These are phyloP conservation scores for Haematococcus sp. DNA, from an alignment of 139 green algal genomes.

Conservation along the genomic window DNA sequence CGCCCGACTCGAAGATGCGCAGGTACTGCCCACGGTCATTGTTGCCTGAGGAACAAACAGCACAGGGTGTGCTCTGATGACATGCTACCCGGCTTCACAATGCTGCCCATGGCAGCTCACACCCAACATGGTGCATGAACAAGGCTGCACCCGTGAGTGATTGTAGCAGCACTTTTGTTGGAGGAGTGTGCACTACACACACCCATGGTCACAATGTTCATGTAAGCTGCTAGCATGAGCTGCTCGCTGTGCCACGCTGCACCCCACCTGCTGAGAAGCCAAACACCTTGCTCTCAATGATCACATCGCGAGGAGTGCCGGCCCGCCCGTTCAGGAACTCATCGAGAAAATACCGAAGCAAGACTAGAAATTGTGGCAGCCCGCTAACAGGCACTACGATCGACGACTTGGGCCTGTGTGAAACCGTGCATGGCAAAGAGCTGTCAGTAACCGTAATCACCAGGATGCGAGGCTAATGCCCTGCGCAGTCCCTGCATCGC, in stretches of 20 bases:
- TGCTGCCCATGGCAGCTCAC: neutral
- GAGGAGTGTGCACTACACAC: no score
- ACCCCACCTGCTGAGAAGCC: slow-evolving; percentile 29
- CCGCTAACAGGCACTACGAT: neutral
- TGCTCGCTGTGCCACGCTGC: no score
- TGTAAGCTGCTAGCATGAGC: no score
- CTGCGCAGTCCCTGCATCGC: no score
- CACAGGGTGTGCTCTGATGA: no score
- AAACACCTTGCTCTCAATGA: slow-evolving; percentile 42
- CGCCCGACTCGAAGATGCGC: slow-evolving; percentile 34
- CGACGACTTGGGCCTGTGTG: neutral
- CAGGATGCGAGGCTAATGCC: neutral
- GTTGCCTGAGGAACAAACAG: neutral
- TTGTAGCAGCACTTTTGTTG: neutral
- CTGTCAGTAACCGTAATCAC: neutral
- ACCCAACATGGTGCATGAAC: neutral
- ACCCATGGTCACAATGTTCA: neutral
- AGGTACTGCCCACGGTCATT: slow-evolving; percentile 23
- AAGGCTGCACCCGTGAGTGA: neutral
- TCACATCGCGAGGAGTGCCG: slow-evolving; percentile 18
- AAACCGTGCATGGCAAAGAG: neutral
- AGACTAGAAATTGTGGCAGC: neutral
- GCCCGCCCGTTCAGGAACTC: slow-evolving; percentile 1
- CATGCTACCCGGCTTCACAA: neutral
- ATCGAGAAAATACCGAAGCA: neutral